A percentile compares a stretch with the other conserved stretches of the same genome.
Evolutionary conservation across 2,329 filamentous ascomycete genomes (phyloP).

Genomic region (Berkeleyomyces rouxiae): DNA sequence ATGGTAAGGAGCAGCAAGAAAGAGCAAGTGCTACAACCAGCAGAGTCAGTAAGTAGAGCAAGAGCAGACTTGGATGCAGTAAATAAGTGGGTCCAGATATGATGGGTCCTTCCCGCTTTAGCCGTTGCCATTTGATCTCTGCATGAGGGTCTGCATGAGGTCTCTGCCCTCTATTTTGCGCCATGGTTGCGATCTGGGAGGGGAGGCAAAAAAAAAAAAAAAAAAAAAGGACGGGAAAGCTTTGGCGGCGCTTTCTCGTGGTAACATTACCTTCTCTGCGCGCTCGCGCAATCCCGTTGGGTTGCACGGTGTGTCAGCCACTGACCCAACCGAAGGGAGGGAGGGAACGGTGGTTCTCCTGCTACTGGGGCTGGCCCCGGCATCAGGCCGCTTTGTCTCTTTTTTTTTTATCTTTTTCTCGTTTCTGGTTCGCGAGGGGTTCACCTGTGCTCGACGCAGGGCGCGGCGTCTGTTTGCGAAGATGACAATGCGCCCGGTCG

Average conservation of each 20-base stretch:
- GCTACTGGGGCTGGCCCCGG: neutral
- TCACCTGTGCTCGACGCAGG: too few species aligned
- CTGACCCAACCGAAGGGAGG: neutral
- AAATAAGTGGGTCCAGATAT: neutral
- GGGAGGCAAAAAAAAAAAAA: neutral
- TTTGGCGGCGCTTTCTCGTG: neutral
- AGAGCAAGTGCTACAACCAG: too few species aligned
- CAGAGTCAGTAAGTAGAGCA: too few species aligned
- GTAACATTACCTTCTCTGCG: too few species aligned
- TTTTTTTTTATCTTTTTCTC: neutral
- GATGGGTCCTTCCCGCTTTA: conserved; percentile 1
- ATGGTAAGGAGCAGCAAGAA: too few species aligned
- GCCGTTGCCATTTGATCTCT: neutral
- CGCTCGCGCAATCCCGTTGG: neutral
- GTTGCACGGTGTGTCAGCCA: neutral
- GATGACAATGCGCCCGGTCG: neutral
- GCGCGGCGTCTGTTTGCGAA: neutral
- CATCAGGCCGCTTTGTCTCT: neutral
- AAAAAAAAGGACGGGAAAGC: neutral
- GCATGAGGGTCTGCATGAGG: neutral
- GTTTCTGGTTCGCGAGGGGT: neutral
- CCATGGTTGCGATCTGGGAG: neutral
- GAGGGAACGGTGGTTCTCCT: neutral
- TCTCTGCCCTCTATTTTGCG: neutral
- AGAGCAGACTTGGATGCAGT: too few species aligned